Evolutionary conservation across 345 rosid species (phyloP), one percentile per base, ranked within the genome.

Genomic region (Pugionium cornutum): DNA sequence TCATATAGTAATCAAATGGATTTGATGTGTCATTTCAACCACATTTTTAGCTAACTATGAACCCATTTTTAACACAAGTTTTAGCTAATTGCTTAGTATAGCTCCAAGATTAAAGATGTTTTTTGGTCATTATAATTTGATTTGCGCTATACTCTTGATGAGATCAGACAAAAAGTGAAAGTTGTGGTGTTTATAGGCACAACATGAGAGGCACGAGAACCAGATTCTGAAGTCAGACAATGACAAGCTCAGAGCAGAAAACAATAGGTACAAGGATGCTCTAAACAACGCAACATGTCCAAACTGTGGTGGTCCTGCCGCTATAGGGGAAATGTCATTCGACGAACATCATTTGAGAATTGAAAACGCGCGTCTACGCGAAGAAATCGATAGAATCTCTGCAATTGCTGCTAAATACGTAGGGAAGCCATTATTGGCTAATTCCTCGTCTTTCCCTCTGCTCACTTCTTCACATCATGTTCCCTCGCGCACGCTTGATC

Each of bases 341-440:
- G 98, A 92, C n/a, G 98, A 92, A 69, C 98, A 92, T 34, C 97
- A 92, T 64, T 43, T 88, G 78, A 86, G 98, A 75, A 88, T 18
- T 18, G 18, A 18, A 18, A 18, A 18, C 18, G 18, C 18, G 18
- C 18, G 18, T 18, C 18, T 18, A 55, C 80, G 84, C 49, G 98
- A 92, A 74, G 98, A 92, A 88, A 77, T 92, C 74, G 98, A 88
- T 46, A 88, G 94, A 71, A 83, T 92, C 61, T 89, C 98, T 1
- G 86, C 80, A 34, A 80, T 86, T 30, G 97, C 98, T 36, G 83
- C 98, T 2, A 89, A 88, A 64, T 86, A 89, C 68, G 87, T 81
- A 0, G 96, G 95, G 42, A 92, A 88, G 79, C 94, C 96, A 4
- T 10, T 79, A 66, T 5, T 58, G 48, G 2, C 76, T 51, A 58